Percentiles rank a stretch among this genome's conserved stretches.
These are phyloP conservation scores for Penstemon davidsonii DNA, from an alignment of 257 asterid genomes.

Conservation along the genomic window DNA sequence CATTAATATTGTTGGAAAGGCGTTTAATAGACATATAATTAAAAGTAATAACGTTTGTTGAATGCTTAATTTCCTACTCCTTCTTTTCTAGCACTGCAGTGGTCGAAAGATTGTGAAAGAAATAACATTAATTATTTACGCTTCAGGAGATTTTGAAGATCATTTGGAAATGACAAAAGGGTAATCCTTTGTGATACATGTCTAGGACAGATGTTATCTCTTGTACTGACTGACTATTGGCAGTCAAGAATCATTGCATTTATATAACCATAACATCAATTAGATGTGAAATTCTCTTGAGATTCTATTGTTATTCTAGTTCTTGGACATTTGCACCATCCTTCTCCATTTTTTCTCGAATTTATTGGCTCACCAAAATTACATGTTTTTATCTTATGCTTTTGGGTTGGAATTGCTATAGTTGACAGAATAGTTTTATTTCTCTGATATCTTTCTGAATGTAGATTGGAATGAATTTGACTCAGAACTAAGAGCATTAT, in stretches of 20 bases:
- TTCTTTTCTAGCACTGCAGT: not conserved
- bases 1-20: constrained; percentile 4
- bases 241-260: not conserved
- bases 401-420: not conserved
- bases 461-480: not conserved
- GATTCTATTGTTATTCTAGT: not conserved
- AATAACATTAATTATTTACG: not conserved
- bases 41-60: constrained; percentile 5
- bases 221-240: not conserved
- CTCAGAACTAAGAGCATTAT: not conserved
- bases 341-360: not conserved
- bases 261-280: not conserved
- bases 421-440: constrained; percentile 4
- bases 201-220: not conserved
- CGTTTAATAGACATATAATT: constrained; percentile 6
- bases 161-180: not conserved
- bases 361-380: not conserved
- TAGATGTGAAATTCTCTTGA: not conserved
- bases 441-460: not conserved
- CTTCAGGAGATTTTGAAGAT: not conserved
- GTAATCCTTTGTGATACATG: not conserved
- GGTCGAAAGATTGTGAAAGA: not conserved
- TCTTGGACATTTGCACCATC: not conserved
- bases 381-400: not conserved
- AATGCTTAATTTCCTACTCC: not conserved